Base-by-base conservation (phyloP, 306 rosid genomes). In the Prunus armeniaca region DNA sequence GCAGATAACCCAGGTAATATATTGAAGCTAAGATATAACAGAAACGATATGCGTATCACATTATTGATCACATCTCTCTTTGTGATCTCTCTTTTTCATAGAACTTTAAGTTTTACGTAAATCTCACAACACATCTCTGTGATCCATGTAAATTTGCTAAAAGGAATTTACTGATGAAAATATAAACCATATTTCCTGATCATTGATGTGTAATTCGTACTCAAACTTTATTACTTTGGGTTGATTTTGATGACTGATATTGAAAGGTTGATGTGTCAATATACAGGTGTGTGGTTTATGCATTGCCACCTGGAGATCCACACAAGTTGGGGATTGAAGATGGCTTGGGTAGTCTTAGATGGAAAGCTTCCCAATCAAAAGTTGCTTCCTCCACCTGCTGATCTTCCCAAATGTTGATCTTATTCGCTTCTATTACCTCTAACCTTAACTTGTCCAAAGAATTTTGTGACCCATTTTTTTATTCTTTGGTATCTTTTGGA, bases 261-360 rank as follows among this genome's bases (percentile, higher is more conserved):
- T 61, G 2, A 61, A 61, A 5, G 65, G 3, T 12, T 61, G 34
- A 27, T 13, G n/a, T 61, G 41, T 25, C 11, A 61, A 61, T 14
- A 11, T 45, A 66, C 65, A 90, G 93, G 93, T 10, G 96, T 78
- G 18, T 90, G 93, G 96, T 88, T 90, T 76, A 90, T 88, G 92
- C 95, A 90, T 79, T 90, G 95, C 63, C 92, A 87, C 34, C 65
- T 88, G 77, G 92, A 88, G 82, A 65, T 87, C 15, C 91, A 88
- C 81, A 88, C 92, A 13, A 88, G 93, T 25, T 88, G 93, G 96
- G 96, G 93, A 15, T 80, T 90, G 66, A 90, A 64, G 78, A 90
- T 90, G 93, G 89, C 88, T 2, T 90, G 96, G 93, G 18, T 86
- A 34, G 93, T 88, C 1, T 81, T 88, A 67, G 89, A 88, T 76